Conservation (phyloP, 2,329 filamentous ascomycete species). For the Phyllosticta paracitricarpa region DNA sequence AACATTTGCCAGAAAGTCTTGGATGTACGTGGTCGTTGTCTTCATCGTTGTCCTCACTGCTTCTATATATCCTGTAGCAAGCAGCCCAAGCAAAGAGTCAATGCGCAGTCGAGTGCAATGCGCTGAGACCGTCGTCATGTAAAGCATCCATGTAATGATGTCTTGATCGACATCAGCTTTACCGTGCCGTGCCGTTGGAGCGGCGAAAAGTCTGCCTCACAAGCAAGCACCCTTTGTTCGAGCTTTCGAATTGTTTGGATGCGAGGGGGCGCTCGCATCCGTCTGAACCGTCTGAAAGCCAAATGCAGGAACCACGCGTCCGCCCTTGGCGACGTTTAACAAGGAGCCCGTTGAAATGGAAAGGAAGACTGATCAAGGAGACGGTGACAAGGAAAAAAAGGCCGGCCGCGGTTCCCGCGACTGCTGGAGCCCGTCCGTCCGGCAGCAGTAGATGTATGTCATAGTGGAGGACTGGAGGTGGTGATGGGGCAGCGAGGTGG, state of each 20-base stretch:
- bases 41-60: too few species aligned
- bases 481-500: neutral
- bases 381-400: neutral
- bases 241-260: too few species aligned
- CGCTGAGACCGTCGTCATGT: too few species aligned
- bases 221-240: too few species aligned
- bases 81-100: too few species aligned
- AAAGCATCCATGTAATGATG: too few species aligned
- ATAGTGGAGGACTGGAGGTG: neutral
- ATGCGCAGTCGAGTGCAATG: too few species aligned
- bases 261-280: neutral
- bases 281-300: neutral
- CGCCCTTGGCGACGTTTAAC: neutral
- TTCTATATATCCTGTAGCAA: too few species aligned
- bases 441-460: neutral
- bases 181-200: neutral
- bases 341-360: neutral
- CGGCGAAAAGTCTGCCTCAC: neutral
- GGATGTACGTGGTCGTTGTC: too few species aligned
- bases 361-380: too few species aligned
- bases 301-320: neutral
- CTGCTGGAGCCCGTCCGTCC: neutral
- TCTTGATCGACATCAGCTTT: too few species aligned
- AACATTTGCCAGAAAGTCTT: too few species aligned
- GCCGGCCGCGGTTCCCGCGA: neutral